phyloP scores from a whole-genome alignment of 306 rosid species.

The Corylus avellana region DNA sequence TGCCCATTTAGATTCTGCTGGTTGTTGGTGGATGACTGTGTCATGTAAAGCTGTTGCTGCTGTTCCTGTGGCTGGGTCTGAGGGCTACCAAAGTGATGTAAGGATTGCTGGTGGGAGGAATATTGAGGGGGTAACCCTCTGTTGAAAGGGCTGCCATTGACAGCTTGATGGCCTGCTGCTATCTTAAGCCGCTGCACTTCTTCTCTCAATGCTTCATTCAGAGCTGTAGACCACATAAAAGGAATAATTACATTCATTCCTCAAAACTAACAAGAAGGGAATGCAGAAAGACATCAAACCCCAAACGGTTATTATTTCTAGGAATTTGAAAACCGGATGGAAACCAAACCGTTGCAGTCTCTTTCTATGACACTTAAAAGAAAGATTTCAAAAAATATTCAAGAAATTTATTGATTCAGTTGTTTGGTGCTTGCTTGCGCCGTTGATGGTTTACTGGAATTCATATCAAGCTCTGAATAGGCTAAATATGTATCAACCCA shows the following conservation, averaged over 20 bases:
- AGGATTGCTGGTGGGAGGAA: constrained; percentile 47
- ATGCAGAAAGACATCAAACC: constrained; percentile 5
- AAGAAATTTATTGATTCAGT: constrained; percentile 8
- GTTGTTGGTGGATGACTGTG: constrained; percentile 43
- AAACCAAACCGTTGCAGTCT: neutral
- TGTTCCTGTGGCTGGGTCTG: constrained; percentile 52
- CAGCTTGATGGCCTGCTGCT: constrained; percentile 47
- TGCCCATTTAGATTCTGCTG: constrained; percentile 50
- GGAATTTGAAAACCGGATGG: neutral
- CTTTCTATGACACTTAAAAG: neutral
- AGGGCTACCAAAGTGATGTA: constrained; percentile 44
- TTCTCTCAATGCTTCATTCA: constrained; percentile 75
- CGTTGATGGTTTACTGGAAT: neutral
- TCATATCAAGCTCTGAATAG: constrained; percentile 2
- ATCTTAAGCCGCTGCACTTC: constrained; percentile 92
- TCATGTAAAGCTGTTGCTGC: constrained; percentile 52
- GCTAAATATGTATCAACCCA: neutral
- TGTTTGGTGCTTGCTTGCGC: constrained; percentile 5
- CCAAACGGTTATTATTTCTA: neutral
- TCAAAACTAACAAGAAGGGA: neutral
- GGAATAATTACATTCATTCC: neutral
- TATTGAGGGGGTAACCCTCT: constrained; percentile 67
- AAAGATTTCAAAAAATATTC: neutral
- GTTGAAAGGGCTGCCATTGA: constrained; percentile 54
- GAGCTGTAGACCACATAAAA: constrained; percentile 45